Conservation (phyloP, 345 rosid genomes). For the Crucihimalaya himalaica region DNA sequence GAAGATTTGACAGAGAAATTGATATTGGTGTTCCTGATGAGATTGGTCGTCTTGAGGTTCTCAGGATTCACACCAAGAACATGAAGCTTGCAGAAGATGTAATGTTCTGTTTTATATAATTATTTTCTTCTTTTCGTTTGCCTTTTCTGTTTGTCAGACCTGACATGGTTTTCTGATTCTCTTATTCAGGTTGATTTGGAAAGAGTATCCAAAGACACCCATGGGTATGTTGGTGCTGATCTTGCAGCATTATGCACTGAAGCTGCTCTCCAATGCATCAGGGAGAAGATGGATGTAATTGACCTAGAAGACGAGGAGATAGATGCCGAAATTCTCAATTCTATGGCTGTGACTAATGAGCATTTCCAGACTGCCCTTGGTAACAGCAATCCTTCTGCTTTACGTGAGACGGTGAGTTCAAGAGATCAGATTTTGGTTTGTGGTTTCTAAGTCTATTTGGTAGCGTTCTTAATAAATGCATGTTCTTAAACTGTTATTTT, state of each 20-base stretch:
- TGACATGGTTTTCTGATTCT: slow-evolving; percentile 7
- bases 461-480: neutral
- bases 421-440: neutral
- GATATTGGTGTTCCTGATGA: slow-evolving; percentile 98
- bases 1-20: slow-evolving; percentile 89
- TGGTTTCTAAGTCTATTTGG: neutral
- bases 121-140: neutral
- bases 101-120: slow-evolving; percentile 15
- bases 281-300: slow-evolving; percentile 78
- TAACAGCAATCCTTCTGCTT: slow-evolving; percentile 69
- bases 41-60: slow-evolving; percentile 96
- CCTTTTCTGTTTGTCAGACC: neutral
- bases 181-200: slow-evolving; percentile 53
- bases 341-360: slow-evolving; percentile 70
- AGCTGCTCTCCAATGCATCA: slow-evolving; percentile 72
- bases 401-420: slow-evolving; percentile 65
- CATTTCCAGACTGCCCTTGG: slow-evolving; percentile 76
- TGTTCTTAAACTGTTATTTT: neutral
- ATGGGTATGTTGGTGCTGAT: slow-evolving; percentile 69
- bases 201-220: slow-evolving; percentile 59
- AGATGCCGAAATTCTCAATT: slow-evolving; percentile 69
- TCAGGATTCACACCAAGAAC: slow-evolving; percentile 94
- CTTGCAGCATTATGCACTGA: slow-evolving; percentile 76
- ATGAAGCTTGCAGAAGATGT: slow-evolving; percentile 97
- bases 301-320: slow-evolving; percentile 68